Conservation (phyloP, 164 flowering plant species). For the Chimonanthus salicifolius region DNA sequence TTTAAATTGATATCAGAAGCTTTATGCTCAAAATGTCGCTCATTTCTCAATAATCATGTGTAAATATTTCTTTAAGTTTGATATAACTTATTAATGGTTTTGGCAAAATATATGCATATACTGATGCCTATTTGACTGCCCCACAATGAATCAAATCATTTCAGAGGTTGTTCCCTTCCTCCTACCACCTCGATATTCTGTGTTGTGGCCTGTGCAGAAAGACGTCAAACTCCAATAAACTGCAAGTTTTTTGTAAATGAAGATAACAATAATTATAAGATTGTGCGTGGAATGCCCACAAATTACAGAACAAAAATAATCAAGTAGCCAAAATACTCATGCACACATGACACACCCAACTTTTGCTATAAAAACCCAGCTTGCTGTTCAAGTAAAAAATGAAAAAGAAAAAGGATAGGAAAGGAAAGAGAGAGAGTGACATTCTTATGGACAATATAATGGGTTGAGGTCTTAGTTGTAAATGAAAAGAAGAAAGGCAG, state of each 20-base stretch:
- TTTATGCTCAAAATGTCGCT: no score
- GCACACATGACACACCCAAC: neutral
- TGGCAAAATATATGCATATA: no score
- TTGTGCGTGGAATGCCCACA: neutral
- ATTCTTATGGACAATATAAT: neutral
- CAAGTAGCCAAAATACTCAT: neutral
- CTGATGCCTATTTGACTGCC: no score
- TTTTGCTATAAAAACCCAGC: neutral
- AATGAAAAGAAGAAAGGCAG: neutral
- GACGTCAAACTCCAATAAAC: no score
- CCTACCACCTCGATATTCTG: no score
- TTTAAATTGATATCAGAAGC: neutral
- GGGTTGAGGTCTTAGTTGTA: neutral
- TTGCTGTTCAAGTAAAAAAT: neutral
- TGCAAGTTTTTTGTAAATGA: neutral
- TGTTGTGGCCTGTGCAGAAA: no score
- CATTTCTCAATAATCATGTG: no score
- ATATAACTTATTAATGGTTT: no score
- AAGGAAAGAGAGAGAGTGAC: neutral
- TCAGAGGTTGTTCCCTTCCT: no score
- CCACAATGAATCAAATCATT: no score
- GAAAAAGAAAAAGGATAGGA: no score
- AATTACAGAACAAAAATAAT: neutral
- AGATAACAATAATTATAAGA: neutral
- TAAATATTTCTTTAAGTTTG: no score